Base-by-base conservation (phyloP, 208 protist genomes). In the Balamuthia mandrillaris region DNA sequence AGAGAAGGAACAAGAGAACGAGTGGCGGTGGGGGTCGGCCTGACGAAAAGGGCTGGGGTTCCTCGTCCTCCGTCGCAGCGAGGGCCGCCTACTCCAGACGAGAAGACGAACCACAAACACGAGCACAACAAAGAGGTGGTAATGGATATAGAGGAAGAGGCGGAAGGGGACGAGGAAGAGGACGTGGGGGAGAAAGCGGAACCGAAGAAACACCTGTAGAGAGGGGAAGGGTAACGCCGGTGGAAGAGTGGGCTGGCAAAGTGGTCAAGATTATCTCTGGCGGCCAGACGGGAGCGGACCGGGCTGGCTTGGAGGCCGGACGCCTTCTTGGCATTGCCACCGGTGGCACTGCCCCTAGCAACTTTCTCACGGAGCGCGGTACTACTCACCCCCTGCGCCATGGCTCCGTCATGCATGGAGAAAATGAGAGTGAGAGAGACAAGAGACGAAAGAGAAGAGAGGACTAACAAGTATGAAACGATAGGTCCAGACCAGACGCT, bases 241-340 rank as follows among this genome's bases (percentile, higher is more conserved):
- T 61, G 52, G 41, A 12, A 14, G 16, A 58, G 72, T 81, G 72
- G 72, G 60, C 72, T 21, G 72, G 72, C 39, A 81, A 81, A 49
- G 72, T 81, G 1, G 45, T 81, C 21, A 42, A 49, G 31, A 81
- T 81, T 18, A 81, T 81, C 47, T 81, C 72, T 39, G 72, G 72
- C 27, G 72, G 72, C 45, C 72, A 81, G 72, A 81, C 72, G 10
- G 72, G 72, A 3, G 72, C 72, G 24, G 72, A 81, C 72, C 72
- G 72, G 14, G 72, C 72, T n/a, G 72, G 72, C 14, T 49, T 81
- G 16, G 72, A 81, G n/a, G 72, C 72, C 5, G 72, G 72, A 18
- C 45, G 52, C 6, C 72, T 81, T 6, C 72, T 81, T 18, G 72
- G 72, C 2, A 49, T 60, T 16, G 72, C 72, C 47, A 81, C 72